Evolutionary conservation across 2,329 filamentous ascomycete genomes (phyloP).

Genomic region (Apiospora arundinis): DNA sequence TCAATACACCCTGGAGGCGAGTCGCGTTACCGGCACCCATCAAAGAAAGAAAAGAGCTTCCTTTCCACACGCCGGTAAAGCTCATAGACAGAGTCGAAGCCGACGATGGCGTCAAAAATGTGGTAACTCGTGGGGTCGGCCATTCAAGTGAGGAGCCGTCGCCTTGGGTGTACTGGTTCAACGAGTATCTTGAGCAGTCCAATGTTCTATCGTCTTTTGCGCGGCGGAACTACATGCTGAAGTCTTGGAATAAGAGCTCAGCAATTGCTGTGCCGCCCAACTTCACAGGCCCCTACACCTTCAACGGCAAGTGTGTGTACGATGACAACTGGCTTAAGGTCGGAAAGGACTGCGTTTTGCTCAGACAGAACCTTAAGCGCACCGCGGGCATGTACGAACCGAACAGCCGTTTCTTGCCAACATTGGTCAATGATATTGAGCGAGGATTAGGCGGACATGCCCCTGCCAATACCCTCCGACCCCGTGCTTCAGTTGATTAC

Average conservation of each 20-base stretch:
- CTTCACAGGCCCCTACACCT: slow-evolving; percentile 39
- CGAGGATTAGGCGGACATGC: slow-evolving; percentile 10
- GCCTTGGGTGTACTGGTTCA: slow-evolving; percentile 39
- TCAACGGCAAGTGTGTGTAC: slow-evolving; percentile 35
- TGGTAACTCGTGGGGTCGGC: background rate
- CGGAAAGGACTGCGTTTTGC: slow-evolving; percentile 35
- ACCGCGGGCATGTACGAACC: slow-evolving; percentile 23
- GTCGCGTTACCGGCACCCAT: slow-evolving; percentile 43
- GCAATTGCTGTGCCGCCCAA: slow-evolving; percentile 37
- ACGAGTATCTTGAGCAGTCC: slow-evolving; percentile 33
- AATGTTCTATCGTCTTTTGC: slow-evolving; percentile 33
- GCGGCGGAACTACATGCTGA: slow-evolving; percentile 32
- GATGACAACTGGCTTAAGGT: slow-evolving; percentile 39
- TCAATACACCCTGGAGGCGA: slow-evolving; percentile 45
- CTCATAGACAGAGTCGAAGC: slow-evolving; percentile 19
- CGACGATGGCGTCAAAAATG: background rate
- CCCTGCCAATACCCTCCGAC: slow-evolving; percentile 22
- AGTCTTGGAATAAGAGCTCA: slow-evolving; percentile 31
- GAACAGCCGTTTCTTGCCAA: slow-evolving; percentile 36
- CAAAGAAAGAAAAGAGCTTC: slow-evolving; percentile 34
- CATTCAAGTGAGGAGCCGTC: slow-evolving; percentile 37
- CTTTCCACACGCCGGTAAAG: slow-evolving; percentile 30
- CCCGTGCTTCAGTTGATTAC: slow-evolving; percentile 1
- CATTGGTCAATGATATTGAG: slow-evolving; percentile 30
- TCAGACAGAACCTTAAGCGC: slow-evolving; percentile 34